A percentile compares a stretch with the other conserved stretches of the same genome.
These are phyloP conservation scores for Middelhovenomyces tepae DNA, from an alignment of 805 yeast genomes.

Conservation along the genomic window DNA sequence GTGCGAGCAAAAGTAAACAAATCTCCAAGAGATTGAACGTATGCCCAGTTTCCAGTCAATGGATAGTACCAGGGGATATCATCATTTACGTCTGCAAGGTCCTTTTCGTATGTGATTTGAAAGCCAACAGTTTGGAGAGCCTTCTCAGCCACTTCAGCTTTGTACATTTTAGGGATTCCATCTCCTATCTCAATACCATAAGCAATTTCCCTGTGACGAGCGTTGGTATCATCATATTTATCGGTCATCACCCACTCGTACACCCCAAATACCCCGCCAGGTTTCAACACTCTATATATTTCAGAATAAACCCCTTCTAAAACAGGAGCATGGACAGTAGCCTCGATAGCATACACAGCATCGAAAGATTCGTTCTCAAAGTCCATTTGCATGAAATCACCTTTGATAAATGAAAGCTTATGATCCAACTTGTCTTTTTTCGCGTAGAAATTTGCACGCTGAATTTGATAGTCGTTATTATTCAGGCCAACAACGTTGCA, in stretches of 20 bases:
- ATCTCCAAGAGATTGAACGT: slow-evolving; percentile 72
- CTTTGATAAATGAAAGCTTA: slow-evolving; percentile 81
- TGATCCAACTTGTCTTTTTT: slow-evolving; percentile 52
- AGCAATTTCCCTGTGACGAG: slow-evolving; percentile 87
- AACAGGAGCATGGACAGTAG: slow-evolving; percentile 95
- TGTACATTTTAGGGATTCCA: slow-evolving; percentile 97
- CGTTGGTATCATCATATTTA: slow-evolving; percentile 74
- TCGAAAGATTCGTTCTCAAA: slow-evolving; percentile 84
- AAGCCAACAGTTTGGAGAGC: slow-evolving; percentile 87
- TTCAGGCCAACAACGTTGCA: slow-evolving; percentile 82
- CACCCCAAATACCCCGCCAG: slow-evolving; percentile 96
- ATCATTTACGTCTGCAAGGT: slow-evolving; percentile 75
- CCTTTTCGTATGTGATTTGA: slow-evolving; percentile 63
- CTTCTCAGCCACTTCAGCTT: slow-evolving; percentile 71
- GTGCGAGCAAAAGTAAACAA: slow-evolving; percentile 82
- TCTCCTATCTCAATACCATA: slow-evolving; percentile 98
- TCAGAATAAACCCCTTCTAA: slow-evolving; percentile 93
- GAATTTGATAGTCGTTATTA: slow-evolving; percentile 93
- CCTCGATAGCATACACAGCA: slow-evolving; percentile 97
- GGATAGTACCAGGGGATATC: slow-evolving; percentile 97
- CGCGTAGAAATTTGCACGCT: slow-evolving; percentile 81
- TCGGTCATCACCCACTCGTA: slow-evolving; percentile 99
- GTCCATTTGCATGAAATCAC: slow-evolving; percentile 99
- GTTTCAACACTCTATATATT: slow-evolving; percentile 90
- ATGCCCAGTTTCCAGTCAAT: slow-evolving; percentile 86